These are phyloP conservation scores for Hylodesmum podocarpum DNA, from an alignment of 306 rosid species.

Conservation along the genomic window DNA sequence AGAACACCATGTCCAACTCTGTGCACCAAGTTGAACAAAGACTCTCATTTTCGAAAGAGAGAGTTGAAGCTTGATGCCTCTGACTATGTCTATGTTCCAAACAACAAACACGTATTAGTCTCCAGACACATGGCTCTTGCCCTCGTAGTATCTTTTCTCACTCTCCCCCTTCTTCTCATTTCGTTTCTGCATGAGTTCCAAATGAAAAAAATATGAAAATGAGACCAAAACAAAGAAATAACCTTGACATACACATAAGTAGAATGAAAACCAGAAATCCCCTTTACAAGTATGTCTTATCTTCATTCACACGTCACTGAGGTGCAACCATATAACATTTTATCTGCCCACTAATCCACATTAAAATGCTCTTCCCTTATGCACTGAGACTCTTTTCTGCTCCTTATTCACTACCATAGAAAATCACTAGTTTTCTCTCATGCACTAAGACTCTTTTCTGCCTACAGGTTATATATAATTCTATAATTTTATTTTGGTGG, in stretches of 20 bases:
- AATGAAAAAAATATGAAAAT: neutral
- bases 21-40: constrained; percentile 16
- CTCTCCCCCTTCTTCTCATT: constrained; percentile 86
- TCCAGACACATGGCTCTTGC: constrained; percentile 59
- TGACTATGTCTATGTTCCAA: constrained; percentile 21
- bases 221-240: neutral
- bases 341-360: neutral
- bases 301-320: neutral
- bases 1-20: neutral
- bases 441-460: too few relatives aligned
- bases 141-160: constrained; percentile 80
- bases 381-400: neutral
- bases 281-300: neutral
- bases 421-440: neutral
- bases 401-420: neutral
- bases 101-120: constrained; percentile 51
- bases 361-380: neutral
- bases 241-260: neutral
- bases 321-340: neutral
- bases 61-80: neutral
- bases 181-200: constrained; percentile 71
- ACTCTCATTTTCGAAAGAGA: neutral
- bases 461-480: too few relatives aligned
- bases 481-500: neutral
- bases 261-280: neutral